A percentile compares a stretch with the other conserved stretches of the same genome.
Evolutionary conservation across 345 rosid species (phyloP).

Genomic region (Syzygium aqueum): DNA sequence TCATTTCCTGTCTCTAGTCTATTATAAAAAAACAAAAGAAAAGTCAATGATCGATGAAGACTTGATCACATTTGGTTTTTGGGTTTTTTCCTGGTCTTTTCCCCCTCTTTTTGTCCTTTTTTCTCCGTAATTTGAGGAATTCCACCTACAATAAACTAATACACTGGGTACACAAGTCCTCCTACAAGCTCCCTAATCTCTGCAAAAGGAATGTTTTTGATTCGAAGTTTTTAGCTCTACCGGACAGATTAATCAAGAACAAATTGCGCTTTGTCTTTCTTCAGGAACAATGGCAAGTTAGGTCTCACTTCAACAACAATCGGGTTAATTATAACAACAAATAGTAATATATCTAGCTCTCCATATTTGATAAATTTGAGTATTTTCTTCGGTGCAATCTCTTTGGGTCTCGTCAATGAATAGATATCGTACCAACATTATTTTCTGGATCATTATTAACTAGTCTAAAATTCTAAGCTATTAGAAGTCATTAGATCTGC

Average conservation of each 20-base stretch:
- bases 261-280: neutral
- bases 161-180: neutral
- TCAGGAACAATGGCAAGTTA: neutral
- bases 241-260: neutral
- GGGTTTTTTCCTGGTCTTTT: neutral
- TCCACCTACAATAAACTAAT: neutral
- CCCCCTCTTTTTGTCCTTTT: neutral
- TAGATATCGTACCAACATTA: neutral
- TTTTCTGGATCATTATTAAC: neutral
- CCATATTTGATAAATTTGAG: neutral
- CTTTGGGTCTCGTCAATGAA: neutral
- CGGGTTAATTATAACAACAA: neutral
- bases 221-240: neutral
- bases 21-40: neutral
- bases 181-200: neutral
- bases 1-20: neutral
- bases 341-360: neutral
- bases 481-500: neutral
- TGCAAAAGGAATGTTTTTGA: neutral
- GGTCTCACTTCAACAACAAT: neutral
- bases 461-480: neutral
- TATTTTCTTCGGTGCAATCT: neutral
- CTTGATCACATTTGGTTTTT: neutral
- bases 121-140: neutral
- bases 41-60: neutral